Evolutionary conservation across 176 grass and related monocot genomes (phyloP).

Genomic region (Elymus sibiricus): DNA sequence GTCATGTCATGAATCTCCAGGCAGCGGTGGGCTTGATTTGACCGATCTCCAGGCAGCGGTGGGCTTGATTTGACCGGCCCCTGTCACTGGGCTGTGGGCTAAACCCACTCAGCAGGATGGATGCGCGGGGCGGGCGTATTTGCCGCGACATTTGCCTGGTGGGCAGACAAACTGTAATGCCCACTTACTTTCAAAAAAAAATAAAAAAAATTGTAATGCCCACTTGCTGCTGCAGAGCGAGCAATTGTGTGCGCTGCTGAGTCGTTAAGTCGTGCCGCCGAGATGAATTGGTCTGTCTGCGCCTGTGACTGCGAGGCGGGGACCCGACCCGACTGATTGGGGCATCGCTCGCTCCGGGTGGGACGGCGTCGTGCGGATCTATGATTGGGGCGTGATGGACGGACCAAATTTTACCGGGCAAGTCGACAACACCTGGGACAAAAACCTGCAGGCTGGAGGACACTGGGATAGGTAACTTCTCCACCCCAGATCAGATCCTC

Average conservation of each 20-base stretch:
- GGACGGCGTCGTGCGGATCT: constrained; percentile 20
- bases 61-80: background rate
- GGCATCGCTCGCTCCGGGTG: constrained; percentile 11
- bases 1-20: background rate
- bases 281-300: constrained; percentile 17
- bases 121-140: background rate
- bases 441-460: constrained; percentile 21
- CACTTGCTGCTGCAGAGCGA: background rate
- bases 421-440: constrained; percentile 33
- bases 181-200: too few species aligned
- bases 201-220: background rate
- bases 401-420: background rate
- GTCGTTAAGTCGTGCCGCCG: background rate
- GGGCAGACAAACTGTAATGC: background rate
- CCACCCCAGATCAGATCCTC: constrained; percentile 7
- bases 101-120: background rate
- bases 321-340: constrained; percentile 4
- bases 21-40: background rate
- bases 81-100: too few species aligned
- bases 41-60: background rate
- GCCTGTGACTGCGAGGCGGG: background rate
- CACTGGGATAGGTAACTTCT: background rate
- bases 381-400: constrained; percentile 39
- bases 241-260: background rate
- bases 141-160: background rate